Evolutionary conservation across 2,329 filamentous ascomycete genomes (phyloP).

Genomic region (Cytospora schulzeri): DNA sequence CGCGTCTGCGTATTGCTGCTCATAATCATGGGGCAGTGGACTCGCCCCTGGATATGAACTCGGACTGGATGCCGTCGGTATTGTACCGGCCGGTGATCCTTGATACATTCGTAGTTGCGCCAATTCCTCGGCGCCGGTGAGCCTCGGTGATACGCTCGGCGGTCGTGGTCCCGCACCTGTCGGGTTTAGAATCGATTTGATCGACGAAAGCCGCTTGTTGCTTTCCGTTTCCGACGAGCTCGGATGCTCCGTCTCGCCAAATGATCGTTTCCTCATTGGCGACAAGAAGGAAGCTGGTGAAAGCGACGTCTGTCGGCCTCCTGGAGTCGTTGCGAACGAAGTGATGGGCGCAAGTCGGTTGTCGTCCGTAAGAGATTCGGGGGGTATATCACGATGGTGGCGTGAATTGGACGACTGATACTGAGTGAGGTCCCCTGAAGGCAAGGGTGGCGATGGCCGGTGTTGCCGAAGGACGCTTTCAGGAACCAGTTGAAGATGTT

Average conservation of each 20-base stretch:
- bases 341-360: conserved; percentile 61
- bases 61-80: conserved; percentile 46
- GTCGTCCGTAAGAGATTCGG: conserved; percentile 53
- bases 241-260: conserved; percentile 57
- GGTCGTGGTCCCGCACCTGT: conserved; percentile 31
- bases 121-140: conserved; percentile 34
- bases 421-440: conserved; percentile 49
- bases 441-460: conserved; percentile 47
- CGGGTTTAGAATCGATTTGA: conserved; percentile 75
- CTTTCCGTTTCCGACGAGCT: conserved; percentile 44
- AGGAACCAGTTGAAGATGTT: conserved; percentile 50
- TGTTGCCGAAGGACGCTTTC: conserved; percentile 47
- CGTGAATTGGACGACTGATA: conserved; percentile 52
- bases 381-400: conserved; percentile 42
- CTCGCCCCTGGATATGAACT: conserved; percentile 41
- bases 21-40: conserved; percentile 29
- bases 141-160: conserved; percentile 28
- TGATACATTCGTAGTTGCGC: conserved; percentile 47
- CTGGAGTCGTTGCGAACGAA: conserved; percentile 47
- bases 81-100: conserved; percentile 46
- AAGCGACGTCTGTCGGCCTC: conserved; percentile 56
- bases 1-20: conserved; percentile 27
- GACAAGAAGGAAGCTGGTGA: conserved; percentile 64
- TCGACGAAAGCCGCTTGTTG: conserved; percentile 69
- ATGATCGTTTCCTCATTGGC: conserved; percentile 66